Evolutionary conservation across 768 basidiomycete species (phyloP).

Genomic region (Trametes sanguinea): DNA sequence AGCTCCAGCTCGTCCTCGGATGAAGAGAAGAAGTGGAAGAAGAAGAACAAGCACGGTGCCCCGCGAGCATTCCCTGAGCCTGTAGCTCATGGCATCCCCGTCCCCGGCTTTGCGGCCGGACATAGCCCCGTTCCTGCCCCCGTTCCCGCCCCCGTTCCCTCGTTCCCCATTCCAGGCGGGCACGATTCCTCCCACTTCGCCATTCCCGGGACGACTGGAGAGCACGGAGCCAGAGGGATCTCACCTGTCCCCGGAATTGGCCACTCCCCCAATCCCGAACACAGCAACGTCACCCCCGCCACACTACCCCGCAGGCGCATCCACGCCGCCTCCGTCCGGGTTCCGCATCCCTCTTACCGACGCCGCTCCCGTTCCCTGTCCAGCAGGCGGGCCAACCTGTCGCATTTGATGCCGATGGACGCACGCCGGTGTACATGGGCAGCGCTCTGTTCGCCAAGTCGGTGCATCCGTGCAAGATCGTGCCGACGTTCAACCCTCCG

Average conservation of each 20-base stretch:
- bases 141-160: neutral
- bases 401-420: conserved; percentile 57
- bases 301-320: neutral
- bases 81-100: conserved; percentile 1
- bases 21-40: conserved; percentile 33
- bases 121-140: neutral
- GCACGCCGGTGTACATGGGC: conserved; percentile 66
- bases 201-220: neutral
- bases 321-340: conserved; percentile 58
- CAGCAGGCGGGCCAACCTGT: conserved; percentile 51
- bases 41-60: conserved; percentile 29
- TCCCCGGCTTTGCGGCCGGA: neutral
- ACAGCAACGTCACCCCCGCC: neutral
- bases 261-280: conserved; percentile 11
- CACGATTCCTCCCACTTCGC: conserved; percentile 15
- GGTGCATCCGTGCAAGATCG: conserved; percentile 86
- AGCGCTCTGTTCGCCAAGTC: conserved; percentile 65
- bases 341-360: conserved; percentile 60
- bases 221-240: neutral
- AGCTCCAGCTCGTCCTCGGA: conserved; percentile 26
- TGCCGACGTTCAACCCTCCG: conserved; percentile 51
- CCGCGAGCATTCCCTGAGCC: conserved; percentile 13
- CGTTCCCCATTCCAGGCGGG: conserved; percentile 10
- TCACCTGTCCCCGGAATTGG: neutral
- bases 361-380: conserved; percentile 40